A percentile compares a stretch with the other conserved stretches of the same genome.
phyloP scores from a whole-genome alignment of 179 eudicot genomes.

The Amaranthus tricolor region DNA sequence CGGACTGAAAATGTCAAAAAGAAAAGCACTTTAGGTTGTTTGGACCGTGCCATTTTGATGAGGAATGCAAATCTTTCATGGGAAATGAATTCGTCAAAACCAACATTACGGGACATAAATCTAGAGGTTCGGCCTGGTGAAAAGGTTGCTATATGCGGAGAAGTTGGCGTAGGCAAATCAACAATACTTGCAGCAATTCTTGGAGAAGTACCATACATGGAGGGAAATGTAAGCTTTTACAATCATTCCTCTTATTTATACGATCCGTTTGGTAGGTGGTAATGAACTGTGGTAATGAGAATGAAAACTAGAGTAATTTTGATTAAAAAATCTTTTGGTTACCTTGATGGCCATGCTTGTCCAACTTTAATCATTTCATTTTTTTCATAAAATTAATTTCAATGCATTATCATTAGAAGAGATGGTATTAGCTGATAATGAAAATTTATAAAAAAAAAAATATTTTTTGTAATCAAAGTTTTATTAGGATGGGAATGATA shows the following conservation, averaged over 20 bases:
- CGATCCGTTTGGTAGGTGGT: no score
- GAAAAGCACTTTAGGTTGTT: conserved; percentile 13
- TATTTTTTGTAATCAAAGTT: no score
- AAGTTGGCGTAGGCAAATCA: conserved; percentile 56
- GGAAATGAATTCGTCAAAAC: conserved; percentile 18
- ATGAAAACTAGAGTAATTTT: no score
- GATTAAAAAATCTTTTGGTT: no score
- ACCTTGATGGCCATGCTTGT: no score
- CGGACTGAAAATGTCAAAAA: conserved; percentile 41
- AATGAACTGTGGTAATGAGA: no score
- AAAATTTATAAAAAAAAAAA: no score
- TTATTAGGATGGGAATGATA: no score
- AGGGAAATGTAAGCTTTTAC: conserved; percentile 52
- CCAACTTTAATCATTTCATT: no score
- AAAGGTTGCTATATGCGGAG: conserved; percentile 68
- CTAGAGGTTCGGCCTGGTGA: conserved; percentile 45
- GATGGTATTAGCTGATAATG: no score
- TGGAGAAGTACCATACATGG: conserved; percentile 41
- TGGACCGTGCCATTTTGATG: conserved; percentile 27
- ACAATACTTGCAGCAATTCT: conserved; percentile 33
- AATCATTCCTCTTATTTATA: conserved; percentile 15
- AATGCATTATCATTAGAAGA: no score
- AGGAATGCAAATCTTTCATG: conserved; percentile 45
- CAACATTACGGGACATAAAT: conserved; percentile 45
- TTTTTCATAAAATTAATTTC: no score